These are phyloP conservation scores for Actinomortierella wolfii DNA, from an alignment of 371 early-diverging fungal genomes.

Conservation along the genomic window DNA sequence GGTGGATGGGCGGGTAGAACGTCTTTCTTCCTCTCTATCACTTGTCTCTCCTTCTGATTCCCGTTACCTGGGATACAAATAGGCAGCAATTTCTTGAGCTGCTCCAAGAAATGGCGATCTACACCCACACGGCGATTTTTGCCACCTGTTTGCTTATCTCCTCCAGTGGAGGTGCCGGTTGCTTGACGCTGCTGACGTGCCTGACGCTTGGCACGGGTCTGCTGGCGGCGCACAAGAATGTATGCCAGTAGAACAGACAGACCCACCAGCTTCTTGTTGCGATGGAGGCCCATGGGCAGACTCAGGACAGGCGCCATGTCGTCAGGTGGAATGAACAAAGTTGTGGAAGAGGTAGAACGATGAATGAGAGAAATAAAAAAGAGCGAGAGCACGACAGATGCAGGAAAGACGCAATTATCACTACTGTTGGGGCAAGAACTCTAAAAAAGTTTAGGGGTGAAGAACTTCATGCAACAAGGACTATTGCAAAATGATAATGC, in stretches of 20 bases:
- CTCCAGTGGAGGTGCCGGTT: conserved; percentile 7
- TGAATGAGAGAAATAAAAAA: background rate
- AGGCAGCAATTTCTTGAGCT: conserved; percentile 76
- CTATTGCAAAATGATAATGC: too few relatives aligned
- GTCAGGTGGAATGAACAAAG: too few relatives aligned
- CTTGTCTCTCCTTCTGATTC: background rate
- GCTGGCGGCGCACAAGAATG: conserved; percentile 26
- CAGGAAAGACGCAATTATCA: background rate
- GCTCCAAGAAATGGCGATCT: conserved; percentile 73
- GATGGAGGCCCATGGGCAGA: conserved; percentile 23
- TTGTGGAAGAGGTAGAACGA: background rate
- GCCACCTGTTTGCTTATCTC: conserved; percentile 10
- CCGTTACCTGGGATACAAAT: conserved; percentile 69
- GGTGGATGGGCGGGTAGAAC: too few relatives aligned
- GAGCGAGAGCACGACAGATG: background rate
- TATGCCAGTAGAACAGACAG: conserved; percentile 31
- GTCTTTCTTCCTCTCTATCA: too few relatives aligned
- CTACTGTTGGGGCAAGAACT: background rate
- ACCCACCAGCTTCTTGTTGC: conserved; percentile 22
- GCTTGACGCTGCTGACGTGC: conserved; percentile 24
- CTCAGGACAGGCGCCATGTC: conserved; percentile 34
- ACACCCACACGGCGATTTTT: conserved; percentile 58
- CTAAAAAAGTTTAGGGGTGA: too few relatives aligned
- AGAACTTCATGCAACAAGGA: too few relatives aligned
- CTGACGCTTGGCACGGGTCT: conserved; percentile 20